phyloP scores from a whole-genome alignment of 495 filamentous ascomycete genomes.

The Jackrogersella minutella region DNA sequence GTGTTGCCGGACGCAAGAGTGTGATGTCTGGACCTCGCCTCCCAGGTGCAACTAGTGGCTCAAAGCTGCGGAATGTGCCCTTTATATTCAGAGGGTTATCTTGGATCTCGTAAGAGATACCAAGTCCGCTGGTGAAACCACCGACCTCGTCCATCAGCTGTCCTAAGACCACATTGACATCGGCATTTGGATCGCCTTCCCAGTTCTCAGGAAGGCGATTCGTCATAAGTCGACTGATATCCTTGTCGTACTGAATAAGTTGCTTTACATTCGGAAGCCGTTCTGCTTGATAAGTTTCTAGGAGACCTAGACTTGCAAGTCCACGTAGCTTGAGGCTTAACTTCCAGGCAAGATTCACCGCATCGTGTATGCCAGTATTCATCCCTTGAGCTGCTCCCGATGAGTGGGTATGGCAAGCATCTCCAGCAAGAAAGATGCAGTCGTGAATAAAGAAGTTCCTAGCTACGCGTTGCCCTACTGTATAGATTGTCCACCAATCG shows the following conservation, averaged over 20 bases:
- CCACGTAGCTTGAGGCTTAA: conserved; percentile 48
- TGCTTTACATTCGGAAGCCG: conserved; percentile 46
- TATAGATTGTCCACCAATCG: conserved; percentile 64
- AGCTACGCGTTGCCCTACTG: conserved; percentile 62
- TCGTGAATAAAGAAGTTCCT: conserved; percentile 50
- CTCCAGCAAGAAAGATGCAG: conserved; percentile 63
- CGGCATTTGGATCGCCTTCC: conserved; percentile 51
- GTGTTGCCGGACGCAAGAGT: conserved; percentile 53
- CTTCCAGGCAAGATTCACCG: conserved; percentile 68
- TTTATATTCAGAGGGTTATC: conserved; percentile 45
- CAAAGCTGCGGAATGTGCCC: conserved; percentile 29
- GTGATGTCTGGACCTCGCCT: conserved; percentile 53
- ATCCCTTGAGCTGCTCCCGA: conserved; percentile 67
- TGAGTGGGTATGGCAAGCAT: conserved; percentile 67
- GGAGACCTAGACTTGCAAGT: conserved; percentile 29
- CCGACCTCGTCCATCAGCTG: conserved; percentile 51
- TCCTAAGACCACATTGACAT: conserved; percentile 55
- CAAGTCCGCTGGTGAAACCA: conserved; percentile 54
- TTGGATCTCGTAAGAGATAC: conserved; percentile 49
- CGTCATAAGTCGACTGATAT: conserved; percentile 50
- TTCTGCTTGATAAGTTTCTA: conserved; percentile 53
- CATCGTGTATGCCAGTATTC: conserved; percentile 68
- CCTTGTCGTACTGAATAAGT: conserved; percentile 48
- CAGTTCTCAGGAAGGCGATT: conserved; percentile 50
- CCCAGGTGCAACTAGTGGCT: conserved; percentile 36